phyloP scores from a whole-genome alignment of 306 rosid genomes.

The Cicer chorassanicum region DNA sequence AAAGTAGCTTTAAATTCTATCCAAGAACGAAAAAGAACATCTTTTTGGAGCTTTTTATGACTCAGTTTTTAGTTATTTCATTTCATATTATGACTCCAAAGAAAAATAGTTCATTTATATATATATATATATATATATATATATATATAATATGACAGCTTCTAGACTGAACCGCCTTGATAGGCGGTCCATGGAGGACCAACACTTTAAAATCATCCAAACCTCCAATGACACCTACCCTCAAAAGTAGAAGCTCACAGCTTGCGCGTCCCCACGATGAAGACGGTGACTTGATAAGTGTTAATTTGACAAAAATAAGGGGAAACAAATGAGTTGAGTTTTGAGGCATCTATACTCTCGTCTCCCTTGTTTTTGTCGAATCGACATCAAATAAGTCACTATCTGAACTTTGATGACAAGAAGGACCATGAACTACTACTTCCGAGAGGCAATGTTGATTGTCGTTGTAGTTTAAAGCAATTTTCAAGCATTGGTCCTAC shows the following conservation, averaged over 20 bases:
- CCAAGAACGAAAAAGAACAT: slow-evolving; percentile 6
- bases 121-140: no score
- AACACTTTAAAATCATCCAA: background rate
- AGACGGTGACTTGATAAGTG: background rate
- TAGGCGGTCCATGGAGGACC: background rate
- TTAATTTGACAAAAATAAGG: background rate
- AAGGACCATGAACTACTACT: no score
- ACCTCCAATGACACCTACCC: background rate
- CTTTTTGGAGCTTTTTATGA: background rate
- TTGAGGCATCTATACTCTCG: background rate
- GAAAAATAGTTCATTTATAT: background rate
- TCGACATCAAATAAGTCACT: background rate
- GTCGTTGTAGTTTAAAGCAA: background rate
- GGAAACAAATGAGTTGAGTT: background rate
- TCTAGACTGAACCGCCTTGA: background rate
- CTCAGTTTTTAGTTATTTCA: background rate
- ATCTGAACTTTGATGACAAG: background rate
- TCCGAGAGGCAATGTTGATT: background rate
- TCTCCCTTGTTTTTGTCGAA: background rate
- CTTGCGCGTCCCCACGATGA: background rate
- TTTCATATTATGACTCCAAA: background rate
- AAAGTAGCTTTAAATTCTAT: background rate
- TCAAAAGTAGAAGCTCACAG: background rate
- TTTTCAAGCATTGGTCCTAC: background rate
- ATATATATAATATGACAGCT: background rate